Evolutionary conservation across 2,329 filamentous ascomycete species (phyloP), one percentile per base, ranked within the genome.

Genomic region (Ascochyta koolunga): DNA sequence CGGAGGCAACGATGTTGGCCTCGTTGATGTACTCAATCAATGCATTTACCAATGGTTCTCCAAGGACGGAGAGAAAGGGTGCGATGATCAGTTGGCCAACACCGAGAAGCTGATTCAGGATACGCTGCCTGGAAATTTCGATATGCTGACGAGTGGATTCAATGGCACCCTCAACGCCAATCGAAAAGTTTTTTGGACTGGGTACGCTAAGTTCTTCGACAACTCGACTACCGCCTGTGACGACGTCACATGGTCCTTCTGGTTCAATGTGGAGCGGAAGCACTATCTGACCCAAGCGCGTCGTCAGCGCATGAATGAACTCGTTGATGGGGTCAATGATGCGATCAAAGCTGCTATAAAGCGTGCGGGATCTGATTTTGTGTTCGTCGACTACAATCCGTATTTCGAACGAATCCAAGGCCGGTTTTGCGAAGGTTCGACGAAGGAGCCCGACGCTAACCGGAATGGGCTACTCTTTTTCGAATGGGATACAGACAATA

Each of bases 171-270:
- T 41, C 19, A 41, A 41, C 38, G 9, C 16, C 16, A 24, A 41
- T 22, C n/a, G 38, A 16, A 41, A 41, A 24, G 38, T 41, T 11
- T 41, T 41, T 24, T 41, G 38, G 38, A 41, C 38, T 5, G 38
- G 38, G 5, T 41, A 41, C n/a, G 38, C 38, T 41, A 41, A 22
- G 4, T 41, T 41, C 38, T 41, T 41, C 38, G 38, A 41, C 38
- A 24, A 41, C 38, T 41, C 38, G 18, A 41, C 38, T 27, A 41
- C 38, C 8, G 9, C 9, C 38, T 41, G 38, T 41, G 38, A 41
- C 38, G 24, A 41, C 19, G 38, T 41, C 38, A 41, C 38, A 41
- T 41, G 38, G 38, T 22, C 38, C 11, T 41, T 41, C 38, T 41
- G 38, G 38, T 41, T 41, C 19, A 41, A 41, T 24, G 19, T 41